Conservation (phyloP, 78 protist genomes). For the Anaeramoeba ignava region DNA sequence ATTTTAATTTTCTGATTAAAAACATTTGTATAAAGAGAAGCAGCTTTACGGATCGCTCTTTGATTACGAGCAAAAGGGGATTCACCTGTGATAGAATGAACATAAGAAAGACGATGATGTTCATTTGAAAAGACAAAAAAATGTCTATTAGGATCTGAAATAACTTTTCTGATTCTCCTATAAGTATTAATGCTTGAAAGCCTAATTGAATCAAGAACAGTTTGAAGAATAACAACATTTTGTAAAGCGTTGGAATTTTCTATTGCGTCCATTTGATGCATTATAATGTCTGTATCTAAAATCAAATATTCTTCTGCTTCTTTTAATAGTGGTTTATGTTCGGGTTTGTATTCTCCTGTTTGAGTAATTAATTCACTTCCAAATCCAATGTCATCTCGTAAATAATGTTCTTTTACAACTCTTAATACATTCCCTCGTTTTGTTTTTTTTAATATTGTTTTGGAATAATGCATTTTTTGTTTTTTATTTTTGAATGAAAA, state of each 20-base stretch:
- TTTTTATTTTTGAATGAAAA: no score
- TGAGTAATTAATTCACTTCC: background rate
- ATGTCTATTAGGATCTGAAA: background rate
- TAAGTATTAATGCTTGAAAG: background rate
- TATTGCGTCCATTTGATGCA: conserved; percentile 33
- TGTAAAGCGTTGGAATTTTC: background rate
- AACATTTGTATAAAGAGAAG: background rate
- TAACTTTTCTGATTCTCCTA: conserved; percentile 1
- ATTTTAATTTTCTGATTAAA: background rate
- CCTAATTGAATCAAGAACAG: conserved; percentile 23
- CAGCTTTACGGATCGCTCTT: background rate
- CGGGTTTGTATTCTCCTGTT: background rate
- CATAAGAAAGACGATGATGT: background rate
- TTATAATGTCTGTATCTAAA: conserved; percentile 22
- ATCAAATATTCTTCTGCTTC: background rate
- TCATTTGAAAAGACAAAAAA: conserved; percentile 1
- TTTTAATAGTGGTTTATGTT: background rate
- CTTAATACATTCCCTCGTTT: conserved; percentile 7
- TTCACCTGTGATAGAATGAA: background rate
- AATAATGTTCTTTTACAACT: conserved; percentile 16
- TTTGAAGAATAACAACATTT: conserved; percentile 25
- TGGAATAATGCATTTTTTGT: no score
- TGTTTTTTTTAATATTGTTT: conserved; percentile 12
- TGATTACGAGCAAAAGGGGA: background rate
- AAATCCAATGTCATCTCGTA: conserved; percentile 18